A percentile compares a stretch with the other conserved stretches of the same genome.
phyloP scores from a whole-genome alignment of 2,329 filamentous ascomycete species.

The Talaromyces marneffei region DNA sequence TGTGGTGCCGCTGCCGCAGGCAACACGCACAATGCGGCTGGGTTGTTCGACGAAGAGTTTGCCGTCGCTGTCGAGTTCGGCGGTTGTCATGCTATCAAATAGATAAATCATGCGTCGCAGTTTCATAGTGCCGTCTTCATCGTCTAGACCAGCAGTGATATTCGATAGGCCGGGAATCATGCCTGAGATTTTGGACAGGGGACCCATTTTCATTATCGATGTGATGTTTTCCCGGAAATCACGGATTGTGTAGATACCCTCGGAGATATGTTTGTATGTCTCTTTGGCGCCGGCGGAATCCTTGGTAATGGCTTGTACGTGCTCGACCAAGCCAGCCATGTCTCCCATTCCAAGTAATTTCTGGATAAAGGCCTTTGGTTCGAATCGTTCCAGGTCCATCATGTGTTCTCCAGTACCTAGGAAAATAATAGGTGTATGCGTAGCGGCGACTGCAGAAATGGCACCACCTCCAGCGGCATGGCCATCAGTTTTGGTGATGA shows the following conservation, averaged over 20 bases:
- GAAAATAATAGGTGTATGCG: slow-evolving; percentile 94
- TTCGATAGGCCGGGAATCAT: slow-evolving; percentile 96
- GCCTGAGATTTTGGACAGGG: slow-evolving; percentile 91
- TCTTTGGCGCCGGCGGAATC: slow-evolving; percentile 78
- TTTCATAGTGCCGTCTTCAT: slow-evolving; percentile 89
- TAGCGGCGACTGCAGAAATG: slow-evolving; percentile 94
- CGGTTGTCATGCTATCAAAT: slow-evolving; percentile 95
- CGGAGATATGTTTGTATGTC: slow-evolving; percentile 97
- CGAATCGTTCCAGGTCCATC: slow-evolving; percentile 88
- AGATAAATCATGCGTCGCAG: slow-evolving; percentile 99
- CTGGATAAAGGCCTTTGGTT: slow-evolving; percentile 85
- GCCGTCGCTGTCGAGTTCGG: slow-evolving; percentile 91
- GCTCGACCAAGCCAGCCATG: slow-evolving; percentile 89
- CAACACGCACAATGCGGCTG: slow-evolving; percentile 85
- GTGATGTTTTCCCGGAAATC: slow-evolving; percentile 91
- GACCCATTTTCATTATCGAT: slow-evolving; percentile 99
- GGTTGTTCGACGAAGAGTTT: slow-evolving; percentile 92
- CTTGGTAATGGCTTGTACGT: slow-evolving; percentile 90
- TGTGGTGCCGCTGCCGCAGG: slow-evolving; percentile 80
- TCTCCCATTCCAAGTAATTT: slow-evolving; percentile 97
- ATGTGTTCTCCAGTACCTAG: slow-evolving; percentile 97
- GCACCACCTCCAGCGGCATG: slow-evolving; percentile 93
- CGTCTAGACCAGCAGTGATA: slow-evolving; percentile 94
- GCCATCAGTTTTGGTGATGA: slow-evolving; percentile 97
- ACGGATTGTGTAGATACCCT: slow-evolving; percentile 91